Conservation (phyloP, 495 filamentous ascomycete genomes). For the Penicillium pancosmium region DNA sequence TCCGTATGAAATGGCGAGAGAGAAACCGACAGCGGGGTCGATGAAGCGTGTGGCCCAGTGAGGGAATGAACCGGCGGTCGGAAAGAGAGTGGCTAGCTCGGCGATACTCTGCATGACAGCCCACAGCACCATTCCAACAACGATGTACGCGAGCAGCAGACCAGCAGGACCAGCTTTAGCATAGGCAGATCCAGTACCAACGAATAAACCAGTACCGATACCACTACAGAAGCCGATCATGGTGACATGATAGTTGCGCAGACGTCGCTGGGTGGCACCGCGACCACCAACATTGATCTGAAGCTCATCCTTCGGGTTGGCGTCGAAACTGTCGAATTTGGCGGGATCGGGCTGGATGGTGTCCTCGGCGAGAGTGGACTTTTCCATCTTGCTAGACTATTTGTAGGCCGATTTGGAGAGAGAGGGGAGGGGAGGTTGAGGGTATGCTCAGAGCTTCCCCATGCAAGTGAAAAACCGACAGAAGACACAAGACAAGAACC, state of each 20-base stretch:
- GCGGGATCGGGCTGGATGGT: conserved; percentile 22
- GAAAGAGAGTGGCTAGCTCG: conserved; percentile 76
- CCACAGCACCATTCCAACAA: conserved; percentile 69
- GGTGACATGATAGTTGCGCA: conserved; percentile 42
- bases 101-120: conserved; percentile 57
- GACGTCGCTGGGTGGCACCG: conserved; percentile 37
- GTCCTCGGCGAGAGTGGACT: conserved; percentile 17
- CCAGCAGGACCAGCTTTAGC: conserved; percentile 67
- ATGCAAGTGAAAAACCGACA: conserved; percentile 4
- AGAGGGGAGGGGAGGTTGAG: background rate
- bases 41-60: conserved; percentile 74
- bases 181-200: conserved; percentile 71
- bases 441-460: background rate
- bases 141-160: conserved; percentile 68
- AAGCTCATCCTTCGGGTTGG: conserved; percentile 31
- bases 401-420: background rate
- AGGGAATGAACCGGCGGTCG: conserved; percentile 72
- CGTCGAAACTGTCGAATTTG: conserved; percentile 24
- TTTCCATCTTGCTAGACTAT: conserved; percentile 12
- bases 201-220: conserved; percentile 75
- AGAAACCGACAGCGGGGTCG: conserved; percentile 71
- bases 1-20: conserved; percentile 58
- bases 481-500: background rate
- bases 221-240: conserved; percentile 47
- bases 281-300: conserved; percentile 42